These are phyloP conservation scores for Gamsiella multidivaricata DNA, from an alignment of 192 early-diverging fungal genomes.

Conservation along the genomic window DNA sequence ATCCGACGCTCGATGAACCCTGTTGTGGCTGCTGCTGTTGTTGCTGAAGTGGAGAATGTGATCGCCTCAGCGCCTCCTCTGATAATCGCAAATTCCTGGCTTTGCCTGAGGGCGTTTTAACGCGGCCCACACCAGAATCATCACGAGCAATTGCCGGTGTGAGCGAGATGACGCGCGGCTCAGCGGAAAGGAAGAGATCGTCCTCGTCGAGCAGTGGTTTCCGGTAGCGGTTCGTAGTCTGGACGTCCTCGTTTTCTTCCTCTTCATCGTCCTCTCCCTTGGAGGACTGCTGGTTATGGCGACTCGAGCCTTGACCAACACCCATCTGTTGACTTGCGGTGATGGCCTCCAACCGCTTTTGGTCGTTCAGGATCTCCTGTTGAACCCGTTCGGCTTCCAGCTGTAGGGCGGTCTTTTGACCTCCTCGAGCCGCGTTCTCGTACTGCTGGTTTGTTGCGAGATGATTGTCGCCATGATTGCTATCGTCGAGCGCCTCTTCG, in stretches of 20 bases:
- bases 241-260: slow-evolving; percentile 49
- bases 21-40: slow-evolving; percentile 14
- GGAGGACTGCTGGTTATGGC: slow-evolving; percentile 26
- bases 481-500: slow-evolving; percentile 54
- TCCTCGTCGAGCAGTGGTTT: slow-evolving; percentile 46
- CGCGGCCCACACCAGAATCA: slow-evolving; percentile 17
- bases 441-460: no score
- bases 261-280: slow-evolving; percentile 57
- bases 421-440: neutral
- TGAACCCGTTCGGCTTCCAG: slow-evolving; percentile 44
- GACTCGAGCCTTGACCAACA: neutral
- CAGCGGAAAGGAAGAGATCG: slow-evolving; percentile 33
- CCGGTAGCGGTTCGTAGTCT: slow-evolving; percentile 28
- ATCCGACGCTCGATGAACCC: neutral
- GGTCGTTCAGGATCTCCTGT: slow-evolving; percentile 47
- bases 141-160: slow-evolving; percentile 63
- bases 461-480: neutral
- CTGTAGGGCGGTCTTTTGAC: slow-evolving; percentile 17
- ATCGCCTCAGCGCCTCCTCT: neutral
- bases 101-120: slow-evolving; percentile 29
- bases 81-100: slow-evolving; percentile 6
- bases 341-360: slow-evolving; percentile 2
- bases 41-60: slow-evolving; percentile 10
- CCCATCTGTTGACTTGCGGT: neutral
- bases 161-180: slow-evolving; percentile 61